These are phyloP conservation scores for Auriscalpium vulgare DNA, from an alignment of 768 basidiomycete species.

Conservation along the genomic window DNA sequence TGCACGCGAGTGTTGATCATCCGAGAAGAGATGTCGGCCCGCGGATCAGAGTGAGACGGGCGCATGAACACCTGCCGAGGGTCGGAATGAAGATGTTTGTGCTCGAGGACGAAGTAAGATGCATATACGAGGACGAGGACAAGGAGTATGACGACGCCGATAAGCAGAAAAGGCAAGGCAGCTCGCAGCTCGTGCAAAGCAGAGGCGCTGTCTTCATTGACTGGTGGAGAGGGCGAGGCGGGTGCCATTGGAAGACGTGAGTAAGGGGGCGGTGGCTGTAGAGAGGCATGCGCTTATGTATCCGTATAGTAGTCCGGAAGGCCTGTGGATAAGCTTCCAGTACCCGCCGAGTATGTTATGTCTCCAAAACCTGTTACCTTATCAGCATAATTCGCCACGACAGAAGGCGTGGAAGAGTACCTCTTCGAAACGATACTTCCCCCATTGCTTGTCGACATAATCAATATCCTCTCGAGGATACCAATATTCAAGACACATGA, in stretches of 20 bases:
- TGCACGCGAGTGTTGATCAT: not conserved
- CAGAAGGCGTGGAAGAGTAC: conserved; percentile 13
- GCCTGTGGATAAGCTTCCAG: not conserved
- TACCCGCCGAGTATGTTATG: not conserved
- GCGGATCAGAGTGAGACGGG: not conserved
- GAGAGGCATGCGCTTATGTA: not conserved
- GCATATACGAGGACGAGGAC: not conserved
- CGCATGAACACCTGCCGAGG: not conserved
- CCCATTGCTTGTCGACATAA: conserved; percentile 62
- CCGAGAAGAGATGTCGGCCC: not conserved
- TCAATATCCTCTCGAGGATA: conserved; percentile 73
- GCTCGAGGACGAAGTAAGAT: not conserved
- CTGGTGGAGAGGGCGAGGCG: not conserved
- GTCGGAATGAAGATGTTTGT: not conserved
- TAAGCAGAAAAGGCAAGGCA: not conserved
- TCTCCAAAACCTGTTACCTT: not conserved
- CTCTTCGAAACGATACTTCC: conserved; percentile 27
- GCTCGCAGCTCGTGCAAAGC: not conserved
- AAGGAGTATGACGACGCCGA: not conserved
- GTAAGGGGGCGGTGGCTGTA: not conserved
- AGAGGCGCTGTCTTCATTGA: not conserved
- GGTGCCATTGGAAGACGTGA: not conserved
- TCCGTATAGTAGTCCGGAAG: not conserved
- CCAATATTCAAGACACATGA: conserved; percentile 76
- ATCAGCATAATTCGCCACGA: not conserved